Percentiles rank a stretch among this genome's conserved stretches.
phyloP scores from a whole-genome alignment of 305 asterid species.

The Fraxinus xanthoxyloides region DNA sequence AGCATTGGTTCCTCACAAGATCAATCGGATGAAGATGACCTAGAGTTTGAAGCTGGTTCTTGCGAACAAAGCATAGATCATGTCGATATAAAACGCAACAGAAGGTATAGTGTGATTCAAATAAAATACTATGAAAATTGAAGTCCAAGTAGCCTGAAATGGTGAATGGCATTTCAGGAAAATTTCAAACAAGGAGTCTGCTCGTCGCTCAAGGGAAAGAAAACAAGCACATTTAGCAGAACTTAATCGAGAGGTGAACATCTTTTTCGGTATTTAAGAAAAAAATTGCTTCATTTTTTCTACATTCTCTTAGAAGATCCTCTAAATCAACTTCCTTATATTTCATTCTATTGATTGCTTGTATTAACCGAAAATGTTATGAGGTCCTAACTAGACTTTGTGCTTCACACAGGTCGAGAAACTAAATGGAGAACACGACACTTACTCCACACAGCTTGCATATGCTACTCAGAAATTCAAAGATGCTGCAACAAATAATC shows the following conservation, averaged over 20 bases:
- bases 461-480: conserved; percentile 70
- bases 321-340: not conserved
- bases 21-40: conserved; percentile 72
- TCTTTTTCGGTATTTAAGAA: not conserved
- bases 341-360: not conserved
- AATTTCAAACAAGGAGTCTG: conserved; percentile 83
- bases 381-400: not conserved
- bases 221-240: conserved; percentile 81
- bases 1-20: conserved; percentile 73
- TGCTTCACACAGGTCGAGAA: conserved; percentile 53
- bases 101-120: conserved; percentile 38
- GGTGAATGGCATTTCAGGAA: conserved; percentile 42
- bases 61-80: conserved; percentile 63
- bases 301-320: not conserved
- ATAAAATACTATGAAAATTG: not conserved
- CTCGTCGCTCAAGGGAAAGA: conserved; percentile 75
- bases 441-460: conserved; percentile 62
- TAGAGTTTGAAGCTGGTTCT: conserved; percentile 59
- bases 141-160: conserved; percentile 4
- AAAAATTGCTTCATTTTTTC: not conserved
- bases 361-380: not conserved
- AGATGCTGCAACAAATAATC: conserved; percentile 73
- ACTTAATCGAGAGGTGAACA: conserved; percentile 65
- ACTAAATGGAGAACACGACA: conserved; percentile 54
- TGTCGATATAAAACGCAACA: conserved; percentile 47